Percentiles rank a stretch among this genome's conserved stretches.
These are phyloP conservation scores for Lepidium didymum DNA, from an alignment of 345 rosid species.

Conservation along the genomic window DNA sequence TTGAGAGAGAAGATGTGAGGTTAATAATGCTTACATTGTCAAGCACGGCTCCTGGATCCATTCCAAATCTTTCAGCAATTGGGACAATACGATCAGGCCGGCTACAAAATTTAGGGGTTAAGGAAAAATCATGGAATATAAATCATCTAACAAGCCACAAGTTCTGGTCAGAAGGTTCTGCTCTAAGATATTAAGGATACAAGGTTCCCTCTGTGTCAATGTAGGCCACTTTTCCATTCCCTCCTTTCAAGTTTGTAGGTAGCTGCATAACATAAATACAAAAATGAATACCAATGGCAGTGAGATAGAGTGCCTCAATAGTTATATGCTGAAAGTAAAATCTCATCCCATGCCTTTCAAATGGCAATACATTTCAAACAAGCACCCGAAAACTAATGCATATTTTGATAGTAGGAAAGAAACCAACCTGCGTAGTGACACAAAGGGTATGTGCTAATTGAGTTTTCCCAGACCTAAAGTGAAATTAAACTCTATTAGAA, in stretches of 20 bases:
- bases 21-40: slow-evolving; percentile 53
- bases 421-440: slow-evolving; percentile 74
- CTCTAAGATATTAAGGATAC: slow-evolving; percentile 40
- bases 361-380: background rate
- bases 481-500: background rate
- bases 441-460: slow-evolving; percentile 86
- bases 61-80: slow-evolving; percentile 96
- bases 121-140: slow-evolving; percentile 21
- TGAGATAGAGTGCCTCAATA: background rate
- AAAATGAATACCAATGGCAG: background rate
- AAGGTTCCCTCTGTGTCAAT: slow-evolving; percentile 89
- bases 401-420: background rate
- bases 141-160: background rate
- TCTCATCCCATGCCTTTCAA: background rate
- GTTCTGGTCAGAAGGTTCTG: background rate
- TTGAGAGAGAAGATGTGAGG: background rate
- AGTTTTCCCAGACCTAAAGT: slow-evolving; percentile 80
- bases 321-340: background rate
- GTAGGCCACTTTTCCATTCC: slow-evolving; percentile 92
- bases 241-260: slow-evolving; percentile 77
- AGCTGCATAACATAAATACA: slow-evolving; percentile 40
- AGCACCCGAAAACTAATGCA: background rate
- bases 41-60: slow-evolving; percentile 95
- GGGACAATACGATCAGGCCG: slow-evolving; percentile 85
- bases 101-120: slow-evolving; percentile 38